Evolutionary conservation across 1,284 basidiomycete genomes (phyloP).

Genomic region (Xerocomus tenax): DNA sequence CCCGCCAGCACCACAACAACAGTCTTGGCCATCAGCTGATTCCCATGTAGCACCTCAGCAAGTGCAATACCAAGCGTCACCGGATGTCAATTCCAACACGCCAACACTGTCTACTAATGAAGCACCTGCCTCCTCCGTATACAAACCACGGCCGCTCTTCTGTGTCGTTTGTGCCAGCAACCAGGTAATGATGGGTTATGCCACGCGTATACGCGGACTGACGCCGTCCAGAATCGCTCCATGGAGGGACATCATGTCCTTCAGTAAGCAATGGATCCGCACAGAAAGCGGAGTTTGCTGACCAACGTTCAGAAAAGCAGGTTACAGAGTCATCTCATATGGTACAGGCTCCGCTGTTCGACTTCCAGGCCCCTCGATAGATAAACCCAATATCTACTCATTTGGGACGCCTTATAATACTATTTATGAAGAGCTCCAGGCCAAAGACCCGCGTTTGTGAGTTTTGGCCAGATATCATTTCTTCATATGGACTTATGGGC

Average conservation of each 20-base stretch:
- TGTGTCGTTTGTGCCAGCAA: slow-evolving; percentile 98
- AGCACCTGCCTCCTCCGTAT: slow-evolving; percentile 24
- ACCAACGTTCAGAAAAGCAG: slow-evolving; percentile 58
- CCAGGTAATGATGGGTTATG: slow-evolving; percentile 50
- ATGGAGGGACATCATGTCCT: slow-evolving; percentile 97
- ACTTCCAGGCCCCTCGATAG: slow-evolving; percentile 89
- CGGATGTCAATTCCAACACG: slow-evolving; percentile 8
- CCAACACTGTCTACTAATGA: slow-evolving; percentile 10
- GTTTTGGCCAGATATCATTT: slow-evolving; percentile 26
- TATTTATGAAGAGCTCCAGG: slow-evolving; percentile 88
- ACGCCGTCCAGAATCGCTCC: slow-evolving; percentile 74
- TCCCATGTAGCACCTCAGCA: slow-evolving; percentile 15
- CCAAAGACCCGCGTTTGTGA: slow-evolving; percentile 80
- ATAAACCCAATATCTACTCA: slow-evolving; percentile 94
- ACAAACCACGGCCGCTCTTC: slow-evolving; percentile 71
- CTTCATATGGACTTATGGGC: slow-evolving; percentile 14
- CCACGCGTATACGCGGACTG: slow-evolving; percentile 6
- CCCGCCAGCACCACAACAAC: slow-evolving; percentile 35
- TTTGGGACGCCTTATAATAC: slow-evolving; percentile 98
- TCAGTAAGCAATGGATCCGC: slow-evolving; percentile 46
- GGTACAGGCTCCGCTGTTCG: slow-evolving; percentile 97
- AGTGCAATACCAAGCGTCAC: slow-evolving; percentile 15
- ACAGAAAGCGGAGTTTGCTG: slow-evolving; percentile 1
- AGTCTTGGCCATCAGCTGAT: slow-evolving; percentile 25
- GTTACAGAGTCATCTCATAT: slow-evolving; percentile 85